Evolutionary conservation across 768 basidiomycete species (phyloP).

Genomic region (Coprinellus micaceus): DNA sequence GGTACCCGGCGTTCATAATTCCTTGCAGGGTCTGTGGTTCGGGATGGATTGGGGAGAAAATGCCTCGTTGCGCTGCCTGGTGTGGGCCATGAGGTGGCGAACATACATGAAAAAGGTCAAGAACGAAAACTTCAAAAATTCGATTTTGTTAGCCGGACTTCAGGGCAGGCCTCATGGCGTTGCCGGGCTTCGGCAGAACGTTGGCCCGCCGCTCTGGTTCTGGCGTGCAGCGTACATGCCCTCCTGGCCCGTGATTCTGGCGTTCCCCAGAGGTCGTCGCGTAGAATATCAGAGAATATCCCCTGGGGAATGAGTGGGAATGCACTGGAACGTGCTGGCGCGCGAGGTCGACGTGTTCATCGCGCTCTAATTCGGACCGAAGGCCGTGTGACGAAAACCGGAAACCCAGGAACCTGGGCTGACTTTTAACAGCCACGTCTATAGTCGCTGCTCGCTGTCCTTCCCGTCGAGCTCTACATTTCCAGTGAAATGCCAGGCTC

Average conservation of each 20-base stretch:
- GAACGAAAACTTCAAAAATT: neutral
- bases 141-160: neutral
- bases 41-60: neutral
- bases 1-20: neutral
- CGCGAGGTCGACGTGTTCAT: neutral
- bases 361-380: neutral
- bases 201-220: too few species aligned
- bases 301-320: neutral
- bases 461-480: constrained; percentile 6
- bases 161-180: neutral
- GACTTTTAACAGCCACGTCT: constrained; percentile 5
- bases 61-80: neutral
- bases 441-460: neutral
- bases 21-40: neutral
- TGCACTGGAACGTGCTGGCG: neutral
- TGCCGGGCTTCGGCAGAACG: too few species aligned
- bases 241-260: neutral
- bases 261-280: too few species aligned
- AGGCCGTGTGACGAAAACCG: neutral
- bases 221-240: too few species aligned
- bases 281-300: neutral
- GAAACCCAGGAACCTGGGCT: neutral
- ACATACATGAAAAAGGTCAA: neutral
- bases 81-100: neutral
- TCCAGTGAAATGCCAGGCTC: constrained; percentile 5